A percentile compares a stretch with the other conserved stretches of the same genome.
These are phyloP conservation scores for Phytophthora hibernalis DNA, from an alignment of 352 stramenopile genomes.

Conservation along the genomic window DNA sequence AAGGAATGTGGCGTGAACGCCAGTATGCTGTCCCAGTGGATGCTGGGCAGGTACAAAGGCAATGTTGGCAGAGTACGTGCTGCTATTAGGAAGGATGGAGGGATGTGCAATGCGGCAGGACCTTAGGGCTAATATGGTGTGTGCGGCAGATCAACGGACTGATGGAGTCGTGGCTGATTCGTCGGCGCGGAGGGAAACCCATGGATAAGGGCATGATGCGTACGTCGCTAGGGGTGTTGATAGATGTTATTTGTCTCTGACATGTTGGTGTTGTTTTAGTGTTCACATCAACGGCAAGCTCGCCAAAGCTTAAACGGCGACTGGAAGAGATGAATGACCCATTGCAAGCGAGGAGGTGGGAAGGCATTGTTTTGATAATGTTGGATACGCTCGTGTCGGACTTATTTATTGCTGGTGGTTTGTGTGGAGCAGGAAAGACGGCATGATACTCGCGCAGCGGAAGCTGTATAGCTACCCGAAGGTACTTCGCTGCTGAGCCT, in stretches of 20 bases:
- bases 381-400: background rate
- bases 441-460: conserved; percentile 52
- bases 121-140: background rate
- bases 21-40: conserved; percentile 89
- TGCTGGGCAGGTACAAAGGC: conserved; percentile 86
- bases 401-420: background rate
- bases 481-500: conserved; percentile 29
- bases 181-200: conserved; percentile 77
- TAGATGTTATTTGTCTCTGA: background rate
- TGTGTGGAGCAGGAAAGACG: conserved; percentile 34
- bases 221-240: conserved; percentile 21
- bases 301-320: conserved; percentile 74
- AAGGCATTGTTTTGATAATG: background rate
- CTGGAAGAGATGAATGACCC: conserved; percentile 65
- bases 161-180: conserved; percentile 88
- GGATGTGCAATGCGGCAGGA: background rate
- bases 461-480: conserved; percentile 83
- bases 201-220: conserved; percentile 79
- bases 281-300: conserved; percentile 59
- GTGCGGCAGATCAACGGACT: conserved; percentile 75
- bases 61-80: conserved; percentile 75
- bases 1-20: conserved; percentile 89
- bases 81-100: background rate
- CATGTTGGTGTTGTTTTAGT: conserved; percentile 27
- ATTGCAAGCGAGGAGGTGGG: conserved; percentile 50